Evolutionary conservation across 164 flowering plant genomes (phyloP), one percentile per base, ranked within the genome.

Genomic region (Cinnamomum chago): DNA sequence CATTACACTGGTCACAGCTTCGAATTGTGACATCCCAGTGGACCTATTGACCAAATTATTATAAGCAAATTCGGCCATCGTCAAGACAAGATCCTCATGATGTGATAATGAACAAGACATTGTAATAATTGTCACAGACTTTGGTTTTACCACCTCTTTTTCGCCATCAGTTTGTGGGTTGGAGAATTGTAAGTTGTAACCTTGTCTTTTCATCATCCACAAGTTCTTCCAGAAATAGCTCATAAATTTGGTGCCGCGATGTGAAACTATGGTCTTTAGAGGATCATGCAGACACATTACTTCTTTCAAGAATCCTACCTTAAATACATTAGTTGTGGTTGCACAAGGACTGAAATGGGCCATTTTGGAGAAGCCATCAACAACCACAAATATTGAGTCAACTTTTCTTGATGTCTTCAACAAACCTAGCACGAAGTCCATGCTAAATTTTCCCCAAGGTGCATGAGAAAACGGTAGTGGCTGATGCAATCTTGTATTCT

Each of bases 281-380:
- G 50, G 2, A 20, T 27, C 58, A 70, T n/a, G 58, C 13, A 47
- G 60, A 20, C 3, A 40, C 17, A 50, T 24, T 3, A 47, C 58
- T 58, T 70, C 72, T 22, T 23, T 10, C 5, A 70, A 47, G 72
- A 47, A 47, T 2, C n/a, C 72, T 15, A 51, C 30, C 30, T 68
- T 40, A 11, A 50, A 18, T 14, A 50, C 70, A 68, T 68, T 12
- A 5, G 69, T 20, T 17, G n/a, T 27, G 6, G 22, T 27, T 20
- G 14, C 5, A 30, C 30, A 66, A 15, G 69, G 52, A 5, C 30
- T 30, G 50, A 68, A 68, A 20, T 68, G 51, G 51, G 70, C 52
- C 70, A 68, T 68, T 17, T 68, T 68, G 13, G 70, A 68, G 14
- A 68, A 68, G 5, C 70, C n/a, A 18, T 68, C 70, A 12, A 68